Percentiles rank a stretch among this genome's conserved stretches.
Conservation (phyloP, 805 yeast genomes). For the Martiniozyma abietophila region DNA sequence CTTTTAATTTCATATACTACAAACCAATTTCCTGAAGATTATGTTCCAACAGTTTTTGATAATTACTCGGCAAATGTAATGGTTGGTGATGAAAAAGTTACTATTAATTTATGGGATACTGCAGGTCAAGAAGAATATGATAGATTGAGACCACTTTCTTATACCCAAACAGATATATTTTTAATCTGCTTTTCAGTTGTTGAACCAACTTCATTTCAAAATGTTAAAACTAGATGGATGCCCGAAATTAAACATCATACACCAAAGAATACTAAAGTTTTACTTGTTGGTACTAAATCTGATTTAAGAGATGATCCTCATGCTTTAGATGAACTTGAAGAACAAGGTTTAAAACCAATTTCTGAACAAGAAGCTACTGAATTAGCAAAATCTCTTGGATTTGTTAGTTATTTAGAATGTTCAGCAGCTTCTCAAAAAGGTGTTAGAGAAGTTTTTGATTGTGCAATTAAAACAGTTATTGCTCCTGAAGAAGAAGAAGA, state of each 20-base stretch:
- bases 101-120: constrained; percentile 89
- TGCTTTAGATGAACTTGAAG: constrained; percentile 58
- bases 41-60: constrained; percentile 91
- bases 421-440: constrained; percentile 87
- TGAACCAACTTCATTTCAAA: constrained; percentile 70
- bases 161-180: constrained; percentile 88
- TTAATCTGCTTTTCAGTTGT: constrained; percentile 79
- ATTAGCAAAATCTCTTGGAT: constrained; percentile 62
- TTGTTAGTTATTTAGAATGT: constrained; percentile 74
- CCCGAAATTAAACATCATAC: constrained; percentile 86
- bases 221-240: constrained; percentile 73
- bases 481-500: constrained; percentile 32
- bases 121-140: constrained; percentile 94
- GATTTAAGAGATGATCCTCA: constrained; percentile 80
- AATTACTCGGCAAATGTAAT: constrained; percentile 82
- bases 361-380: constrained; percentile 51
- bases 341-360: constrained; percentile 54
- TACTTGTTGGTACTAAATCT: constrained; percentile 81
- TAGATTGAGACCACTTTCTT: constrained; percentile 77
- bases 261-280: constrained; percentile 55
- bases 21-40: constrained; percentile 87
- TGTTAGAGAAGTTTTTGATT: constrained; percentile 76
- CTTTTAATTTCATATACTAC: constrained; percentile 82
- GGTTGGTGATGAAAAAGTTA: constrained; percentile 73
- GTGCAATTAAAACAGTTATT: constrained; percentile 64